Conservation (phyloP, 78 protist genomes). For the Acrasis kona region DNA sequence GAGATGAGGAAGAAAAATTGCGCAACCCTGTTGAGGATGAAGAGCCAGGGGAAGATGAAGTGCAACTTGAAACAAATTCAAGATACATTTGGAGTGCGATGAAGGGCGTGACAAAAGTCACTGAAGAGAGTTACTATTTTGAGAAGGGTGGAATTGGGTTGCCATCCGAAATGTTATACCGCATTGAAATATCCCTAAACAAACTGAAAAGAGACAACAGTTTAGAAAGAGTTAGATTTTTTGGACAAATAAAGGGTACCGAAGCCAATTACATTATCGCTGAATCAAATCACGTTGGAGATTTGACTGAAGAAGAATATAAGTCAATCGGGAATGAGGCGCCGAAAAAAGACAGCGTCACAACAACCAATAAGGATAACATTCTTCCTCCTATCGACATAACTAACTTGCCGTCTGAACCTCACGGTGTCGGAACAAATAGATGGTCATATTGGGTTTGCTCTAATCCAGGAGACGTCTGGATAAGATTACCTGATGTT, state of each 20-base stretch:
- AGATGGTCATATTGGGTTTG: slow-evolving; percentile 20
- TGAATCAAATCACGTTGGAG: not conserved
- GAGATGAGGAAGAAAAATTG: no score
- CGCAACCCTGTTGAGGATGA: no score
- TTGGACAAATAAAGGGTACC: slow-evolving; percentile 18
- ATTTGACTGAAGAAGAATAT: not conserved
- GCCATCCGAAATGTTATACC: not conserved
- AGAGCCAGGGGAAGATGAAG: no score
- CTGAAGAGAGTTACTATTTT: not conserved
- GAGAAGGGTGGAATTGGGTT: not conserved
- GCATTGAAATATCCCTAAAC: not conserved
- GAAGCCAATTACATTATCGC: slow-evolving; percentile 13
- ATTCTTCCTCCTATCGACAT: not conserved
- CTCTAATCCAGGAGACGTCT: not conserved
- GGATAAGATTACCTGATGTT: slow-evolving; percentile 32
- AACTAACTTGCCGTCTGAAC: no score
- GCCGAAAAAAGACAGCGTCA: not conserved
- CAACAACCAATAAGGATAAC: not conserved
- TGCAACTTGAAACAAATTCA: no score
- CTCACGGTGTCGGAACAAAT: slow-evolving; percentile 15
- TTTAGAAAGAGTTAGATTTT: slow-evolving; percentile 14
- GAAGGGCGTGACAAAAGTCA: no score
- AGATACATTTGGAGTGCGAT: no score
- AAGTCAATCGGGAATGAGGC: slow-evolving; percentile 3
- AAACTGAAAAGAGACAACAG: not conserved